Percentiles rank a stretch among this genome's conserved stretches.
These are phyloP conservation scores for Luffa aegyptiaca DNA, from an alignment of 306 rosid species.

Conservation along the genomic window DNA sequence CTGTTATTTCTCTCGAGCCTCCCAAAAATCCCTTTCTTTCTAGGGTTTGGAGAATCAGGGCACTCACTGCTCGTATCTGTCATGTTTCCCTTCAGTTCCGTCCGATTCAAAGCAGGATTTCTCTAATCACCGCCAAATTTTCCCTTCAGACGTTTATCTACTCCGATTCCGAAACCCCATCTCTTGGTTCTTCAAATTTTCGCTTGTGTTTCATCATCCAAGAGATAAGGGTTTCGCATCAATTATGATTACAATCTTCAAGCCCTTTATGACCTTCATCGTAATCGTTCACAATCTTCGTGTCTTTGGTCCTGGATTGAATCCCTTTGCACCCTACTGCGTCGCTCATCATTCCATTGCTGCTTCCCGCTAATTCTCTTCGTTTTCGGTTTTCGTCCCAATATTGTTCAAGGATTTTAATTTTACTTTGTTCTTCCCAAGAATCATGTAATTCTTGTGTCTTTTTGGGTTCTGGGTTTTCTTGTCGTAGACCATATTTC, in stretches of 20 bases:
- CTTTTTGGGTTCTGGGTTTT: constrained; percentile 3
- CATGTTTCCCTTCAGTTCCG: constrained; percentile 10
- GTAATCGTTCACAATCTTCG: constrained; percentile 57
- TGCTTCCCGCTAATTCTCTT: constrained; percentile 50
- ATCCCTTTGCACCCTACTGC: constrained; percentile 84
- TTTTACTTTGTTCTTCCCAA: neutral
- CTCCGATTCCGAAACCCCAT: neutral
- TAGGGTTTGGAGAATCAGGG: constrained; percentile 15
- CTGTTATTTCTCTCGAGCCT: neutral
- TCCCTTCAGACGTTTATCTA: neutral
- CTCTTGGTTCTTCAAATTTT: neutral
- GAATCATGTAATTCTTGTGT: constrained; percentile 26
- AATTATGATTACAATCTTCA: constrained; percentile 32
- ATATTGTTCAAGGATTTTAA: neutral
- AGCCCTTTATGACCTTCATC: constrained; percentile 19
- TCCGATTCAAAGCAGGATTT: constrained; percentile 32
- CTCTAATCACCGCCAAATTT: neutral
- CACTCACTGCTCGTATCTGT: neutral
- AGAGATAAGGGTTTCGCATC: constrained; percentile 16
- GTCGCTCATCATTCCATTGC: constrained; percentile 49
- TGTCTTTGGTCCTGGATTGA: constrained; percentile 92
- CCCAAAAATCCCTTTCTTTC: neutral
- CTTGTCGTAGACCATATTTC: neutral
- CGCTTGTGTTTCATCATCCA: neutral
- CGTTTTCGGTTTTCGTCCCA: neutral